Conservation (phyloP, 805 yeast genomes). For the Candida easanensis region DNA sequence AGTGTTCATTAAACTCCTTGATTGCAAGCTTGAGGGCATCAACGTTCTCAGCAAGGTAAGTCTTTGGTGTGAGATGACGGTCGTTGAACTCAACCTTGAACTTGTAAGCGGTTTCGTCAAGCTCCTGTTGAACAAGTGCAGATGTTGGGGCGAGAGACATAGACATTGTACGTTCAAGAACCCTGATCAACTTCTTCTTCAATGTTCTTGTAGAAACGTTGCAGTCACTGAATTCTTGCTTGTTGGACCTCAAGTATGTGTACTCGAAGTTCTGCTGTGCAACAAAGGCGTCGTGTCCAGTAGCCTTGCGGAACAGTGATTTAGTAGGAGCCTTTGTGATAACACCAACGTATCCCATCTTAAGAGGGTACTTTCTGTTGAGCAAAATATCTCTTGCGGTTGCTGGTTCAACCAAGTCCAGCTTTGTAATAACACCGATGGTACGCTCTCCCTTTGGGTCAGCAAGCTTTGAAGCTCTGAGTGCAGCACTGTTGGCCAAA, state of each 20-base stretch:
- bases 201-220: constrained; percentile 73
- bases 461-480: constrained; percentile 81
- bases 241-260: constrained; percentile 61
- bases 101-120: constrained; percentile 88
- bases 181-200: constrained; percentile 78
- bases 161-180: constrained; percentile 90
- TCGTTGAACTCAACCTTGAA: constrained; percentile 97
- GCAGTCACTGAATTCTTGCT: constrained; percentile 57
- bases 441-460: constrained; percentile 97
- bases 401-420: constrained; percentile 83
- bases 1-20: constrained; percentile 79
- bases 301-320: constrained; percentile 48
- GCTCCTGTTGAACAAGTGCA: constrained; percentile 77
- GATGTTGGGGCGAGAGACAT: constrained; percentile 85
- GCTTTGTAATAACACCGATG: constrained; percentile 91
- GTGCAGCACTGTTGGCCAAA: constrained; percentile 91
- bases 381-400: constrained; percentile 64
- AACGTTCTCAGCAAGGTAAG: constrained; percentile 87
- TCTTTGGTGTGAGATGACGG: constrained; percentile 88
- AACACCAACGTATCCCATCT: constrained; percentile 99
- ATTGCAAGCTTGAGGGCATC: constrained; percentile 83
- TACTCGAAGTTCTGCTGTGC: constrained; percentile 68
- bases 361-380: constrained; percentile 83
- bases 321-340: constrained; percentile 71
- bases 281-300: constrained; percentile 60